Conservation (phyloP, 1,284 basidiomycete species). For the Cutaneotrichosporon mucoides region DNA sequence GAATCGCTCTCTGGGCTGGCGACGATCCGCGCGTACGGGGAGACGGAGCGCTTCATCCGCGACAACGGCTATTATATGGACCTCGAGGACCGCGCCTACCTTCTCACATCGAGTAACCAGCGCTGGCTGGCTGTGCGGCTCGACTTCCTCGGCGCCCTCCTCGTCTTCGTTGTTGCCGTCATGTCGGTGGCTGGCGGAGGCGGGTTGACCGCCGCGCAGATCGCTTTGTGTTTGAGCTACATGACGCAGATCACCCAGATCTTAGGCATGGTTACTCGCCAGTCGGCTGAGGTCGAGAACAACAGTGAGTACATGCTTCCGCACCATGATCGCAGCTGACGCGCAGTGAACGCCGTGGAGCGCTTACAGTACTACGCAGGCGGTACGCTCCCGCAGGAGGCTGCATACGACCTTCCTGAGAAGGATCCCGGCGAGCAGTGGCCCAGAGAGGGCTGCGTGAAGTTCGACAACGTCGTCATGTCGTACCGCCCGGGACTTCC, state of each 20-base stretch:
- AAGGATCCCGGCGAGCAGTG: slow-evolving; percentile 54
- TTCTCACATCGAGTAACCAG: slow-evolving; percentile 48
- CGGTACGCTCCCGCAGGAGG: slow-evolving; percentile 59
- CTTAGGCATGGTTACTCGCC: slow-evolving; percentile 54
- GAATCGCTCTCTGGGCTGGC: slow-evolving; percentile 70
- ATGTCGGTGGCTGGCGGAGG: slow-evolving; percentile 50
- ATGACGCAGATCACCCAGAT: slow-evolving; percentile 54
- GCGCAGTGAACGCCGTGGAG: slow-evolving; percentile 64
- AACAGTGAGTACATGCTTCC: slow-evolving; percentile 25
- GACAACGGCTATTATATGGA: slow-evolving; percentile 70
- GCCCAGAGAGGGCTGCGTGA: slow-evolving; percentile 38
- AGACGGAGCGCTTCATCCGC: slow-evolving; percentile 59
- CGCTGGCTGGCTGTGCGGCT: slow-evolving; percentile 77
- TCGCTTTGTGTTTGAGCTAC: slow-evolving; percentile 68
- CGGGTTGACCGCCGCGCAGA: slow-evolving; percentile 62
- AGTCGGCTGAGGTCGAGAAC: slow-evolving; percentile 63
- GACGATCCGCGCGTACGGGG: slow-evolving; percentile 70
- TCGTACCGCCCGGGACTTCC: slow-evolving; percentile 52
- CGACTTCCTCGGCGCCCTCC: slow-evolving; percentile 64
- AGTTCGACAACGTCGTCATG: slow-evolving; percentile 46
- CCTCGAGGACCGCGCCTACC: slow-evolving; percentile 64
- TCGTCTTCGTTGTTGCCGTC: slow-evolving; percentile 61
- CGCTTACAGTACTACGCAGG: slow-evolving; percentile 62
- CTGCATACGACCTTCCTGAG: slow-evolving; percentile 58
- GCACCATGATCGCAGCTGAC: not conserved